Base-by-base conservation (phyloP, 177 flowering plant genomes). In the Tripterygium wilfordii region DNA sequence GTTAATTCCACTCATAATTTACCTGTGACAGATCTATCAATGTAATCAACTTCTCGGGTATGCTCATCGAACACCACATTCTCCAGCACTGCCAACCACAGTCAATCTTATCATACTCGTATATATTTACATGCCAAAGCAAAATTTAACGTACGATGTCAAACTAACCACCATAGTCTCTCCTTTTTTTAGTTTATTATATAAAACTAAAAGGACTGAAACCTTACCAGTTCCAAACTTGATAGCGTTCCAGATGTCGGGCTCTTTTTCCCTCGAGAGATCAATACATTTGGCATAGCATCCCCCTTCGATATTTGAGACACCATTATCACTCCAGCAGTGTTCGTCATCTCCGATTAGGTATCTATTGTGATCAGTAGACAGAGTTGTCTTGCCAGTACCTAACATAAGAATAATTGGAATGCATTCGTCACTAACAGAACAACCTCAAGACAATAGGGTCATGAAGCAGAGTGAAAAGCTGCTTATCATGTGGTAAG, bases 231-330 rank as follows among this genome's bases (percentile, higher is more conserved):
- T 75, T 16, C 97, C 97, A 62, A 94, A 89, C 74, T 84, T 89
- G 74, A 92, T 92, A 49, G 99, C 96, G 48, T 92, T 86, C 74
- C 75, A 92, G 48, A 89, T 94, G 64, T 94, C 99, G 36, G 99
- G 99, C 61, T 89, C 99, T 60, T 94, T 94, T 57, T 89, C 99
- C 58, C 77, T 45, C 0, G 82, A 66, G 14, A 94, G 86, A 58
- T 85, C 96, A 29, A 94, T 78, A 68, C 97, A 89, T 67, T 89
- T 86, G 18, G 99, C 97, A 70, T 89, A 94, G 64, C 99, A 94
- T 48, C 99, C 99, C 3, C 97, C 99, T 57, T 94, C 97, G n/a
- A 89, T 94, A 43, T 94, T 94, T 4, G 97, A 89, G 15, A 87
- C 95, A 15, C 99, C 99, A 63, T 75, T 87, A 10, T 89, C 92